phyloP scores from a whole-genome alignment of 2,329 filamentous ascomycete species.

The Coniochaeta sp. region DNA sequence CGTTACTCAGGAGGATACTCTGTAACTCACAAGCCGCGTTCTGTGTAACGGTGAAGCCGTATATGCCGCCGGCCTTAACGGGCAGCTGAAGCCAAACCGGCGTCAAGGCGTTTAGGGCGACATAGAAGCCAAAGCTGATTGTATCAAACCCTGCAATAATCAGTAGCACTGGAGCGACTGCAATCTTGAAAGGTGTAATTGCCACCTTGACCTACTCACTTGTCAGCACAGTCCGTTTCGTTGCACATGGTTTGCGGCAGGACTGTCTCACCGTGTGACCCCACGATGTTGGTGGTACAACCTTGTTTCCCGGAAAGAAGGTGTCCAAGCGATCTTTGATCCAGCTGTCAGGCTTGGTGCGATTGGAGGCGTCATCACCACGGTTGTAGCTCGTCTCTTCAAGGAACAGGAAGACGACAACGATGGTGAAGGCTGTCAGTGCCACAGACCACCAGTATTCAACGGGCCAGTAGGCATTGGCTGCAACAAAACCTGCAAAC shows the following conservation, averaged over 20 bases:
- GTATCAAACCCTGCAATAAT: constrained; percentile 27
- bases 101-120: constrained; percentile 23
- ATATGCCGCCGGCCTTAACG: constrained; percentile 24
- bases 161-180: constrained; percentile 25
- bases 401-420: constrained; percentile 26
- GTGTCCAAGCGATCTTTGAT: constrained; percentile 19
- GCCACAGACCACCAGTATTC: constrained; percentile 36
- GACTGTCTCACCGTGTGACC: constrained; percentile 6
- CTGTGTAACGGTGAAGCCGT: constrained; percentile 30
- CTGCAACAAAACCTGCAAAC: constrained; percentile 29
- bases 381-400: constrained; percentile 30
- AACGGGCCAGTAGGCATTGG: constrained; percentile 23
- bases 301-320: constrained; percentile 19
- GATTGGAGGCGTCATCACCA: constrained; percentile 11
- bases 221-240: background rate
- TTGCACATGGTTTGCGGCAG: background rate
- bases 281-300: constrained; percentile 7
- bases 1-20: background rate
- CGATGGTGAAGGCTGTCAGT: constrained; percentile 21
- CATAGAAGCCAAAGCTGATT: constrained; percentile 26
- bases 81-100: constrained; percentile 31
- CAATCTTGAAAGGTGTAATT: constrained; percentile 17
- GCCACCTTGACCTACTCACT: constrained; percentile 7
- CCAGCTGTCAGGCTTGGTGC: constrained; percentile 11
- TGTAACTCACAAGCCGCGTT: constrained; percentile 22